These are phyloP conservation scores for Termitomyces sp. DNA, from an alignment of 768 basidiomycete genomes.

Conservation along the genomic window DNA sequence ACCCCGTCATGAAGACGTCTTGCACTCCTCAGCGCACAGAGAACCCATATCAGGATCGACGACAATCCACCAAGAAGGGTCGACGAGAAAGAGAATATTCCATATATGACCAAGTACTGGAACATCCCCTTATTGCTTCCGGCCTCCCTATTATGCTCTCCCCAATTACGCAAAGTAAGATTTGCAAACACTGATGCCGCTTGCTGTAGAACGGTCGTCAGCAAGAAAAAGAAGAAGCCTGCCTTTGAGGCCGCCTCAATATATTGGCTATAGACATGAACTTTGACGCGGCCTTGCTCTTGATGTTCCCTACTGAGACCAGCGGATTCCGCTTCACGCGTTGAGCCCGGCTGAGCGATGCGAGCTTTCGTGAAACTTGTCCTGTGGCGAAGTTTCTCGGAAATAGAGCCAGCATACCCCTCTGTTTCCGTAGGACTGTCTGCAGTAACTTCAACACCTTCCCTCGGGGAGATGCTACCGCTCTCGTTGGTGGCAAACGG, in stretches of 20 bases:
- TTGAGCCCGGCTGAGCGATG: conserved; percentile 37
- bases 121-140: conserved; percentile 57
- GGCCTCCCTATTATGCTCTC: conserved; percentile 65
- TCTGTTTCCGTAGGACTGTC: conserved; percentile 19
- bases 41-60: conserved; percentile 70
- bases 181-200: conserved; percentile 56
- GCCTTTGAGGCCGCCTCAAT: conserved; percentile 72
- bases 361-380: conserved; percentile 56
- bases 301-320: conserved; percentile 66
- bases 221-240: conserved; percentile 65
- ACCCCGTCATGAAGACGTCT: conserved; percentile 75
- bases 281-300: conserved; percentile 81
- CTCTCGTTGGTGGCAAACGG: conserved; percentile 35
- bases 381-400: conserved; percentile 57
- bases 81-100: conserved; percentile 59
- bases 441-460: conserved; percentile 19
- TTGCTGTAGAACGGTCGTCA: conserved; percentile 56
- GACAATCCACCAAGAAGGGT: conserved; percentile 51
- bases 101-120: conserved; percentile 63
- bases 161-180: conserved; percentile 75
- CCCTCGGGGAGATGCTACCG: conserved; percentile 30
- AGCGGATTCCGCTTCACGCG: conserved; percentile 34
- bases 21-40: conserved; percentile 72
- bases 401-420: conserved; percentile 28
- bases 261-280: conserved; percentile 72